These are phyloP conservation scores for Ichthyophthirius multifiliis DNA, from an alignment of 169 alveolate genomes.

Conservation along the genomic window DNA sequence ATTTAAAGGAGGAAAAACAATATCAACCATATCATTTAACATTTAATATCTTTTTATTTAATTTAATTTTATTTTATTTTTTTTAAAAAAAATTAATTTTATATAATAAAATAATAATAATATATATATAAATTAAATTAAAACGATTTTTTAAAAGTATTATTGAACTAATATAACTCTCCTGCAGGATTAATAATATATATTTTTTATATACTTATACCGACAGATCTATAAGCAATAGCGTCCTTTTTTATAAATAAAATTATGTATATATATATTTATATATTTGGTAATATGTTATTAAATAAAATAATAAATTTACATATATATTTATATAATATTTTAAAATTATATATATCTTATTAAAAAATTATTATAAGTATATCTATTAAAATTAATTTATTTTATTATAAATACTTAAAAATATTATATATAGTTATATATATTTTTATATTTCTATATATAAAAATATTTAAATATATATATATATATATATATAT, in stretches of 20 bases:
- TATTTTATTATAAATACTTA: no score
- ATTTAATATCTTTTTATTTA: not conserved
- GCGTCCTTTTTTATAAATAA: constrained; percentile 53
- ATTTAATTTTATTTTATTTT: not conserved
- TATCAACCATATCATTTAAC: constrained; percentile 1
- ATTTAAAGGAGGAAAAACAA: not conserved
- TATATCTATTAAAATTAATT: no score
- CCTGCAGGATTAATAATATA: constrained; percentile 72
- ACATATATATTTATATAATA: no score
- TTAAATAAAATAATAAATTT: no score
- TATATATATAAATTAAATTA: not conserved
- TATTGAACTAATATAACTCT: constrained; percentile 42
- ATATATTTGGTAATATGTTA: not conserved
- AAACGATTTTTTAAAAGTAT: constrained; percentile 1
- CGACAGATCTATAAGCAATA: constrained; percentile 76
- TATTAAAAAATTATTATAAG: not conserved
- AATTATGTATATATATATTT: not conserved
- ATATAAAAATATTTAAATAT: no score
- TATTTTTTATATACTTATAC: constrained; percentile 54
- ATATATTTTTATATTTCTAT: no score
- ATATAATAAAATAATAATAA: not conserved
- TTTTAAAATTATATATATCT: no score
- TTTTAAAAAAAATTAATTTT: not conserved
- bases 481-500: no score
- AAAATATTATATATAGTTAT: no score